Base-by-base conservation (phyloP, 208 protist species). In the Leishmania tropica region DNA sequence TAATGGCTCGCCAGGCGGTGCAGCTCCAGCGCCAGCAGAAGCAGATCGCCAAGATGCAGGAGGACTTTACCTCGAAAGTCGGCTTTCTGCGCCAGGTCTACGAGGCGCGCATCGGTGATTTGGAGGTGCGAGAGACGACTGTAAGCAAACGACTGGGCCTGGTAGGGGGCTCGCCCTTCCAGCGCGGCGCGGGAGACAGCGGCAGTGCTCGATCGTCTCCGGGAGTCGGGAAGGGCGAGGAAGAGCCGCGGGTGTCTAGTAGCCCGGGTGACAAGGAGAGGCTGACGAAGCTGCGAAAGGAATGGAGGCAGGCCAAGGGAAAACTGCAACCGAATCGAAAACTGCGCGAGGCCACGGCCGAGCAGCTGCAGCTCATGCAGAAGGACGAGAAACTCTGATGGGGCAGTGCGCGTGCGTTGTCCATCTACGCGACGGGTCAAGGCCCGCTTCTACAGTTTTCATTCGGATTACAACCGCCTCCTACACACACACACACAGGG, bases 21-120 rank as follows among this genome's bases (percentile, higher is more conserved):
- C 89, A 91, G 77, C 83, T 96, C 45, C 87, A 89, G 65, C 85
- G 88, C 21, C 84, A 95, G 84, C 90, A 96, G 68, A 90, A 95
- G 77, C 89, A 94, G 71, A 87, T 95, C n/a, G 81, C 92, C 8
- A 92, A 88, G 74, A 87, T 96, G 70, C 90, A 92, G 70, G 90
- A 95, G 35, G 96, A 98, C 76, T 98, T 97, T 79, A 87, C 93
- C 35, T 89, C 92, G n/a, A 96, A 96, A 80, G 84, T 97, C 35
- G 90, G 86, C 19, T 97, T 98, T 56, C 80, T 98, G 56, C 89
- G 96, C 0, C 94, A 98, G 80, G 92, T 97, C 11, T 98, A 98
- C 90, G 96, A 98, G 88, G 93, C 94, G 17, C 92, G 96, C 75
- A 98, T 98, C 76, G 79, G 90, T 24, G 94, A 97, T 72, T 74